phyloP scores from a whole-genome alignment of 345 rosid species.

The Camelina neglecta region DNA sequence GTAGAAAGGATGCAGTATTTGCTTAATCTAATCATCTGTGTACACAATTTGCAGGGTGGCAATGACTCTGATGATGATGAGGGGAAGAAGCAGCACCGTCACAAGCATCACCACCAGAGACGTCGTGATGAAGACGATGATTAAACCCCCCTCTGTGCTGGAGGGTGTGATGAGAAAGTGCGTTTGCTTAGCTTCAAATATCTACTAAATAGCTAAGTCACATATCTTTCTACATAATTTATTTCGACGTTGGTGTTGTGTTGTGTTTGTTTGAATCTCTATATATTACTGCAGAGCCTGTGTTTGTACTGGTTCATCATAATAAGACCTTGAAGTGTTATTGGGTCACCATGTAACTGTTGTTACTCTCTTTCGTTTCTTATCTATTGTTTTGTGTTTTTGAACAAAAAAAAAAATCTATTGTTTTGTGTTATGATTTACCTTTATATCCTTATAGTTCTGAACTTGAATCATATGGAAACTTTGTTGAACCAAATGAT shows the following conservation, averaged over 20 bases:
- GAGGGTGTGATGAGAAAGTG: slow-evolving; percentile 29
- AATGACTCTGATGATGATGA: slow-evolving; percentile 61
- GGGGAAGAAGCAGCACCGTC: slow-evolving; percentile 53
- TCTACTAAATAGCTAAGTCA: slow-evolving; percentile 41
- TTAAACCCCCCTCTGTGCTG: slow-evolving; percentile 10
- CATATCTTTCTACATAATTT: slow-evolving; percentile 18
- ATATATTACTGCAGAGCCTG: slow-evolving; percentile 20
- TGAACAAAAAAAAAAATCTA: too few species aligned
- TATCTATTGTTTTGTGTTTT: neutral
- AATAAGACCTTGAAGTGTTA: slow-evolving; percentile 32
- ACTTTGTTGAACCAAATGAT: neutral
- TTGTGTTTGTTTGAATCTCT: slow-evolving; percentile 33
- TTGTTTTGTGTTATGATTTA: neutral
- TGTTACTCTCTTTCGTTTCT: neutral
- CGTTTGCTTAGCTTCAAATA: slow-evolving; percentile 28
- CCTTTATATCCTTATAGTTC: neutral
- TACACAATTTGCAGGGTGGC: slow-evolving; percentile 56
- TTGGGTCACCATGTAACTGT: slow-evolving; percentile 35
- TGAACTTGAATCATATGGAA: neutral
- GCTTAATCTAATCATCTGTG: slow-evolving; percentile 4
- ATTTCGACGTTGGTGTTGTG: slow-evolving; percentile 9
- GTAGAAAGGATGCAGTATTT: neutral
- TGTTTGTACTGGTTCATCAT: slow-evolving; percentile 25
- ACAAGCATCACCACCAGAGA: slow-evolving; percentile 62
- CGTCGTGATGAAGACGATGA: slow-evolving; percentile 62